Base-by-base conservation (phyloP, 2,329 filamentous ascomycete species). In the Colletotrichum limetticola region DNA sequence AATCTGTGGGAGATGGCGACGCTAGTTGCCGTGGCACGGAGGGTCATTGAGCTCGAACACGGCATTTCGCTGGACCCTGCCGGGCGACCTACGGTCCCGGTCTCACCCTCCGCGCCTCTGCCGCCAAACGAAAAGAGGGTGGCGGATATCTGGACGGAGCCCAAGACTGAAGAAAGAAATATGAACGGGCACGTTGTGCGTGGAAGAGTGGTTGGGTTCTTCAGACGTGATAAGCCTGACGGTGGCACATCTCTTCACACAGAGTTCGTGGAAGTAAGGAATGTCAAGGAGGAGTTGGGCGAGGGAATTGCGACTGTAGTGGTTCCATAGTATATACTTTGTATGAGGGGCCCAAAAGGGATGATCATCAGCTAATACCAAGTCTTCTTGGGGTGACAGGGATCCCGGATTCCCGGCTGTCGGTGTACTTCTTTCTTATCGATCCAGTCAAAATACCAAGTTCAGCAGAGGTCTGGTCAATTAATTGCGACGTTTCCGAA, bases 31-130 rank as follows among this genome's bases (percentile, higher is more conserved):
- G 62, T 75, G 3, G 63, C 53, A 11, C 60, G 72, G 19, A 62
- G 74, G 30, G 49, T 65, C 37, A 60, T 74, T 2, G 74, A 75
- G 35, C 46, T 66, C 2, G 74, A 75, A 12, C 74, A 75, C 26
- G 16, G 35, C 12, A 72, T 75, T 12, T 46, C 62, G 3, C 16
- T 75, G 9, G 57, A 75, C 3, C 37, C 53, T 6, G 61, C 30
- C 28, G 60, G 60, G 0, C 24, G 53, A 3, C 57, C 67, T 24
- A 24, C 46, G n/a, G 1, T 35, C 5, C 65, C 37, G 4, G 19
- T 67, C 37, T n/a, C 56, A n/a, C 28, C 37, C 9, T n/a, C n/a
- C 19, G n/a, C 6, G 56, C 6, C 24, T 28, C 11, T 62, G 28
- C 65, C 65, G 16, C 22, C 37, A 8, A 53, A 67, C 11, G 65